Evolutionary conservation across 2,329 filamentous ascomycete genomes (phyloP).

Genomic region (Orbilia oligospora): DNA sequence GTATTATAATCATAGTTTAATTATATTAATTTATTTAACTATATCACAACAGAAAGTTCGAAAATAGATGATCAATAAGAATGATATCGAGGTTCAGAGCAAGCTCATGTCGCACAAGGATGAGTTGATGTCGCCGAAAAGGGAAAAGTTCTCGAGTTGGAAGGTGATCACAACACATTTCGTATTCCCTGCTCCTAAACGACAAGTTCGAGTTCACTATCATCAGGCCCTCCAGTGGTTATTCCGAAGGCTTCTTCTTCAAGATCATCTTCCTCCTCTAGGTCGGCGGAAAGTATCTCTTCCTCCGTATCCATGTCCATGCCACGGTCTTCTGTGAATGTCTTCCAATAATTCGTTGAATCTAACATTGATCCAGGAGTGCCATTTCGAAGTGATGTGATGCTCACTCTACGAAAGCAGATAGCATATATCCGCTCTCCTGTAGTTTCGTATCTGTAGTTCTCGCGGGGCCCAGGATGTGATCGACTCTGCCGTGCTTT

Average conservation of each 20-base stretch:
- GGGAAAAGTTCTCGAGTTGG: not conserved
- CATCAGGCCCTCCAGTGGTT: conserved; percentile 5
- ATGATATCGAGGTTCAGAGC: too few relatives aligned
- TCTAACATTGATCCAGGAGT: not conserved
- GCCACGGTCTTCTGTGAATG: conserved; percentile 18
- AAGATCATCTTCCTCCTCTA: conserved; percentile 30
- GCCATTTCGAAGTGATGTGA: conserved; percentile 1
- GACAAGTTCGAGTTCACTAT: not conserved
- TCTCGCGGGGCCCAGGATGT: not conserved
- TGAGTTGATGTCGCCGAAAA: not conserved
- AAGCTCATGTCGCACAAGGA: not conserved
- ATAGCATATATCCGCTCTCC: conserved; percentile 48
- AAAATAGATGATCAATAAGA: too few relatives aligned
- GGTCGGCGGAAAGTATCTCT: conserved; percentile 17
- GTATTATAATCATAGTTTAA: too few relatives aligned
- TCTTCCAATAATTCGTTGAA: conserved; percentile 38
- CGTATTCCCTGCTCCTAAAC: too few relatives aligned
- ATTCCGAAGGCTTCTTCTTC: conserved; percentile 18
- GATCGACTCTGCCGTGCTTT: not conserved
- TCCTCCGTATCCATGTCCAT: conserved; percentile 7
- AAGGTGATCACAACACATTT: not conserved
- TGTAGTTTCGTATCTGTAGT: conserved; percentile 36
- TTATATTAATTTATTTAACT: too few relatives aligned
- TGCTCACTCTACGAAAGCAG: conserved; percentile 42
- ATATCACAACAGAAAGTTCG: too few relatives aligned